Evolutionary conservation across 2,329 filamentous ascomycete genomes (phyloP).

Genomic region (Colletotrichum cereale): DNA sequence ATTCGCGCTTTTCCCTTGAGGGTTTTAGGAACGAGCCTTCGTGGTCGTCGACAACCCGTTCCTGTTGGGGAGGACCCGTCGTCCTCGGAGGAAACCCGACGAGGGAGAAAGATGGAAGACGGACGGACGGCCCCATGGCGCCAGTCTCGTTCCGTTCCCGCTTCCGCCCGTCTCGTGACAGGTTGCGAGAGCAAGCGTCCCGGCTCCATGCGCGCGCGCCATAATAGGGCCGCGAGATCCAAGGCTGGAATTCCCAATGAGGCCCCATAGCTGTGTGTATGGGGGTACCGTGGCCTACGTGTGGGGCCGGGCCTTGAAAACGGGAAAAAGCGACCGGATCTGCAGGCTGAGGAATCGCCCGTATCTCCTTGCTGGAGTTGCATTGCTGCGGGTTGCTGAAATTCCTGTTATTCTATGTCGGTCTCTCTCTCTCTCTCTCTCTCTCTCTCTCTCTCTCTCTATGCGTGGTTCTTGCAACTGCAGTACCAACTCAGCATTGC

Average conservation of each 20-base stretch:
- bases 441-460: not conserved
- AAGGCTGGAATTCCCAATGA: not conserved
- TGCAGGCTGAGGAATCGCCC: slow-evolving; percentile 10
- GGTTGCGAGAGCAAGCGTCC: slow-evolving; percentile 22
- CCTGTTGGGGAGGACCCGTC: slow-evolving; percentile 2
- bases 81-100: slow-evolving; percentile 1
- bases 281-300: not conserved
- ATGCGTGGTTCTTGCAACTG: slow-evolving; percentile 7
- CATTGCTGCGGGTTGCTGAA: not conserved
- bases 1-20: not conserved
- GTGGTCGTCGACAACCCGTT: not conserved
- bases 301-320: not conserved
- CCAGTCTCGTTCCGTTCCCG: slow-evolving; percentile 20
- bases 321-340: not conserved
- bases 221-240: slow-evolving; percentile 17
- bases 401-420: not conserved
- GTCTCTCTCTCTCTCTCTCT: not conserved
- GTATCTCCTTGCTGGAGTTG: slow-evolving; percentile 7
- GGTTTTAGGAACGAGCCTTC: slow-evolving; percentile 19
- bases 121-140: not conserved
- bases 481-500: slow-evolving; percentile 23
- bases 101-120: slow-evolving; percentile 1
- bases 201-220: slow-evolving; percentile 2
- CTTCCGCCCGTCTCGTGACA: slow-evolving; percentile 25
- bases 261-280: not conserved